These are phyloP conservation scores for Xylaria multiplex DNA, from an alignment of 2,329 filamentous ascomycete species.

Conservation along the genomic window DNA sequence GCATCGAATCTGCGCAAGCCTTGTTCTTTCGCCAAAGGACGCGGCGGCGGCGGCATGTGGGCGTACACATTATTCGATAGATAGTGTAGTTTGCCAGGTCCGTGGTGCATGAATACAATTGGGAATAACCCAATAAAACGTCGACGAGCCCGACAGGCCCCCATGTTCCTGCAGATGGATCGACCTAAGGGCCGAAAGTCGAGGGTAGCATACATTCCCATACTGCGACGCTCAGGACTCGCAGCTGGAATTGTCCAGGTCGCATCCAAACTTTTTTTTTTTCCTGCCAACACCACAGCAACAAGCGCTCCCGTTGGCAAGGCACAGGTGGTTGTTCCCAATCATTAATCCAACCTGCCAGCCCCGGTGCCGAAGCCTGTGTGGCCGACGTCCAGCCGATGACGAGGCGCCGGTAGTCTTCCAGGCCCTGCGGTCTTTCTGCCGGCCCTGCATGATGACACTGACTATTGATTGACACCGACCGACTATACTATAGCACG, in stretches of 20 bases:
- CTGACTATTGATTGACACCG: conserved; percentile 18
- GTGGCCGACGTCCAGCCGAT: conserved; percentile 22
- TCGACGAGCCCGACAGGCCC: conserved; percentile 7
- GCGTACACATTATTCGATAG: neutral
- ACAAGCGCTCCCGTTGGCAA: conserved; percentile 14
- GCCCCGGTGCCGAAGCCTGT: conserved; percentile 20
- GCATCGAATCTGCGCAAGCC: conserved; percentile 1
- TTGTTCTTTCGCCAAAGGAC: conserved; percentile 17
- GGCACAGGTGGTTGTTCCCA: conserved; percentile 15
- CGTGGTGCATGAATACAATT: conserved; percentile 26
- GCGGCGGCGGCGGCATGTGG: conserved; percentile 17
- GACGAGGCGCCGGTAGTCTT: conserved; percentile 7
- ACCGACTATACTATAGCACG: conserved; percentile 14
- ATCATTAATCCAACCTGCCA: conserved; percentile 17
- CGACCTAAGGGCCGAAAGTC: conserved; percentile 21
- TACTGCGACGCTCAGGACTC: conserved; percentile 18
- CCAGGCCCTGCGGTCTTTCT: conserved; percentile 8
- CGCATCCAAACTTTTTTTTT: conserved; percentile 14
- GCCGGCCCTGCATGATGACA: conserved; percentile 16
- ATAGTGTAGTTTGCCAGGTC: neutral
- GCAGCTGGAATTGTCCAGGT: conserved; percentile 22
- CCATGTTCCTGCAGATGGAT: conserved; percentile 33
- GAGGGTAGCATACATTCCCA: conserved; percentile 9
- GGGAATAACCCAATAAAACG: conserved; percentile 24
- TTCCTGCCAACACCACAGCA: conserved; percentile 8